These are phyloP conservation scores for Neopestalotiopsis sp. DNA, from an alignment of 2,329 filamentous ascomycete genomes.

Conservation along the genomic window DNA sequence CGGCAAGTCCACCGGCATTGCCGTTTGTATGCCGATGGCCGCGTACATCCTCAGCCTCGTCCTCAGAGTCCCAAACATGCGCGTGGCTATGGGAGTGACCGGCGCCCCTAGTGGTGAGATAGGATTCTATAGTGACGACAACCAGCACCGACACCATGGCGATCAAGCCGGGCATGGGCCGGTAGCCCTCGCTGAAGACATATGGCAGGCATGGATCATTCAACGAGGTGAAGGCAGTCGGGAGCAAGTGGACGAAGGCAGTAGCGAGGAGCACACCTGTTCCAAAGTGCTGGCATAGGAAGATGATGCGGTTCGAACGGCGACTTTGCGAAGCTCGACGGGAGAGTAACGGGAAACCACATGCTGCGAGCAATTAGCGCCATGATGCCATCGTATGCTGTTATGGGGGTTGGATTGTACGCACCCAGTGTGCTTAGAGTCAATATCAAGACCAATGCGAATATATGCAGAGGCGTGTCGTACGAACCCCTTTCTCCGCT, in stretches of 20 bases:
- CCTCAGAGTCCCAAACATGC: slow-evolving; percentile 52
- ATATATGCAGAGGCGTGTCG: slow-evolving; percentile 70
- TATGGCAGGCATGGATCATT: slow-evolving; percentile 75
- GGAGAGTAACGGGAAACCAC: slow-evolving; percentile 70
- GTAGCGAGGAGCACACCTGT: slow-evolving; percentile 88
- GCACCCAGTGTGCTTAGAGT: slow-evolving; percentile 63
- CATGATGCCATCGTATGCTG: not conserved
- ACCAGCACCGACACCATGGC: slow-evolving; percentile 83
- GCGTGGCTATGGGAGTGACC: slow-evolving; percentile 60
- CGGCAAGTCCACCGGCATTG: slow-evolving; percentile 41
- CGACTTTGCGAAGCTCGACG: slow-evolving; percentile 62
- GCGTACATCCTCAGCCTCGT: slow-evolving; percentile 37
- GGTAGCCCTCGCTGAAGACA: slow-evolving; percentile 82
- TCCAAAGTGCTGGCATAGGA: slow-evolving; percentile 76
- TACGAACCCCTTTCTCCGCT: slow-evolving; percentile 61
- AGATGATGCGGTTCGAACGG: slow-evolving; percentile 65
- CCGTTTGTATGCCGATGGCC: slow-evolving; percentile 24
- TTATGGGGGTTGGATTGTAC: slow-evolving; percentile 24
- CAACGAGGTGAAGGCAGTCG: slow-evolving; percentile 70
- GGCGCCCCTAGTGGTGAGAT: slow-evolving; percentile 76
- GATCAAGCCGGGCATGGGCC: slow-evolving; percentile 79
- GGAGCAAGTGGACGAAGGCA: slow-evolving; percentile 79
- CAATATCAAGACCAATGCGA: slow-evolving; percentile 71
- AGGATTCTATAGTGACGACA: slow-evolving; percentile 87
- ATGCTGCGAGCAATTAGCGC: slow-evolving; percentile 48